These are phyloP conservation scores for Gossypium australe DNA, from an alignment of 345 rosid species.

Conservation along the genomic window DNA sequence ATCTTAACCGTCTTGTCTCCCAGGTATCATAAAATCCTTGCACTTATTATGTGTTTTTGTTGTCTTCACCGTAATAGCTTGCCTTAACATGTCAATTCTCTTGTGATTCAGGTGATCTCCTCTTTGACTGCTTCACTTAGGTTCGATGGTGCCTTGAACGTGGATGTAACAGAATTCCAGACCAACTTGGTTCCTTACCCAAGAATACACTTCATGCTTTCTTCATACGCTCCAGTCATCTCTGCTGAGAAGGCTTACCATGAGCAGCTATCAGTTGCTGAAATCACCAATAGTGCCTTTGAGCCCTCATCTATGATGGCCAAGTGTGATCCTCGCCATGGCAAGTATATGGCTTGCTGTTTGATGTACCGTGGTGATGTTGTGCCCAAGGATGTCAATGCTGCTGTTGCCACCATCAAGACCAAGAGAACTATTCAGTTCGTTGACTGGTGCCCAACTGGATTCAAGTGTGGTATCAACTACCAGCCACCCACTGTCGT, in stretches of 20 bases:
- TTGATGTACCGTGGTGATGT: slow-evolving; percentile 81
- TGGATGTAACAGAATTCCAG: slow-evolving; percentile 74
- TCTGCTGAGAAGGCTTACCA: slow-evolving; percentile 53
- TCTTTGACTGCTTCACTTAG: slow-evolving; percentile 75
- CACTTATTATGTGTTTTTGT: background rate
- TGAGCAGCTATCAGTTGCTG: slow-evolving; percentile 54
- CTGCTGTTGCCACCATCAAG: slow-evolving; percentile 72
- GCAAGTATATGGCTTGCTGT: slow-evolving; percentile 85
- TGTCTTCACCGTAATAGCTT: background rate
- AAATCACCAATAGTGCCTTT: slow-evolving; percentile 53
- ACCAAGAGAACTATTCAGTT: slow-evolving; percentile 71
- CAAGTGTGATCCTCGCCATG: slow-evolving; percentile 78
- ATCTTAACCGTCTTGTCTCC: slow-evolving; percentile 68
- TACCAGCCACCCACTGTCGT: slow-evolving; percentile 83
- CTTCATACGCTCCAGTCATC: slow-evolving; percentile 73
- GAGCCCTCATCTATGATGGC: slow-evolving; percentile 53
- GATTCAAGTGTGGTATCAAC: slow-evolving; percentile 71
- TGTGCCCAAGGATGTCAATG: slow-evolving; percentile 72
- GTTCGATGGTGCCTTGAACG: slow-evolving; percentile 79
- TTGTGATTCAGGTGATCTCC: slow-evolving; percentile 48
- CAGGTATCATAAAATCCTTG: slow-evolving; percentile 33
- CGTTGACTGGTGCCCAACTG: slow-evolving; percentile 82
- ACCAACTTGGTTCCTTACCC: slow-evolving; percentile 81
- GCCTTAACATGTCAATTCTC: background rate
- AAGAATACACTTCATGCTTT: slow-evolving; percentile 83